Evolutionary conservation across 495 filamentous ascomycete species (phyloP).

Genomic region (Neurospora sp.): DNA sequence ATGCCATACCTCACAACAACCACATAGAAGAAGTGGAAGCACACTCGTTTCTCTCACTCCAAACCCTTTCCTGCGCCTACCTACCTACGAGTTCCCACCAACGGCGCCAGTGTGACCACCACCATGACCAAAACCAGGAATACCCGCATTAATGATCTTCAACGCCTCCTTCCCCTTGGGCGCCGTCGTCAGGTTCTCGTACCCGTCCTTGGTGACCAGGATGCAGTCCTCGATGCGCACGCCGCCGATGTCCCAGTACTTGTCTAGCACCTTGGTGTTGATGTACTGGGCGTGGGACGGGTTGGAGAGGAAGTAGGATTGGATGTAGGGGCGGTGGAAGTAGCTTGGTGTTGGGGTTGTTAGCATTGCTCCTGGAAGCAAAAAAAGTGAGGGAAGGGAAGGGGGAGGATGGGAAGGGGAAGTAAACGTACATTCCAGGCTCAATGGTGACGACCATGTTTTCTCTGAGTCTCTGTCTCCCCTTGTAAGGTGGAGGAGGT

Average conservation of each 20-base stretch:
- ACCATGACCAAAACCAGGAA: not conserved
- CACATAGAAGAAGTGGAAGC: not conserved
- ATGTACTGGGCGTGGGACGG: slow-evolving; percentile 58
- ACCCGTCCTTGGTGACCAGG: slow-evolving; percentile 63
- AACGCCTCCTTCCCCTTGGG: slow-evolving; percentile 59
- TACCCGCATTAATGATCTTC: slow-evolving; percentile 17
- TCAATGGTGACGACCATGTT: slow-evolving; percentile 81
- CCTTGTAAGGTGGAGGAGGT: slow-evolving; percentile 2
- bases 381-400: not conserved
- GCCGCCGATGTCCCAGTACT: slow-evolving; percentile 71
- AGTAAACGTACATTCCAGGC: slow-evolving; percentile 57
- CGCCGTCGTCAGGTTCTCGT: slow-evolving; percentile 75
- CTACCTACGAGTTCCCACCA: not conserved
- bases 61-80: not conserved
- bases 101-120: not conserved
- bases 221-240: slow-evolving; percentile 91
- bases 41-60: not conserved
- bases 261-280: slow-evolving; percentile 56
- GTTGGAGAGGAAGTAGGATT: slow-evolving; percentile 51
- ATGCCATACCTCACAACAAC: not conserved
- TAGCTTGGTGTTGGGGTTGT: slow-evolving; percentile 31
- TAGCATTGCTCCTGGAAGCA: not conserved
- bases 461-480: slow-evolving; percentile 40
- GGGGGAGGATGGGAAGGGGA: not conserved
- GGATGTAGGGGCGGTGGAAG: slow-evolving; percentile 53